Evolutionary conservation across 768 basidiomycete genomes (phyloP), one percentile per base, ranked within the genome.

Genomic region (Tylopilus balloui): DNA sequence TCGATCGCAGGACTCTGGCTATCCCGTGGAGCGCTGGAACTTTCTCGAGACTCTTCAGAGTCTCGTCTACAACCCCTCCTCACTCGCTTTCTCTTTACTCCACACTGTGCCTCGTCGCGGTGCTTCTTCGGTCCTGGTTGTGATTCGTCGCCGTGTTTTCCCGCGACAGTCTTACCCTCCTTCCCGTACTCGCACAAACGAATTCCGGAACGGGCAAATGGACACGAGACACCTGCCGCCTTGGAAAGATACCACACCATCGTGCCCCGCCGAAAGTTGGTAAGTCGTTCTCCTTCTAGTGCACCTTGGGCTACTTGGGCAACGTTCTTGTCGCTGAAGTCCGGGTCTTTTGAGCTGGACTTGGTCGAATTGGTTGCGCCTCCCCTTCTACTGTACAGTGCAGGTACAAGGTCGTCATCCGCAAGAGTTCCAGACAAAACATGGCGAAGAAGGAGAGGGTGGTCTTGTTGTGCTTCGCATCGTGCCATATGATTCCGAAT

Each of bases 161-260:
- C 54, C 35, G 42, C 29, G 31, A 19, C 59, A 59, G 52, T 45
- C 57, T 68, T 78, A 28, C 77, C 76, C 49, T 73, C 71, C 61
- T 81, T 78, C 17, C 71, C 72, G 62, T 86, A 86, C 38, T 88
- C 80, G 62, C 78, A 84, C 3, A 87, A 75, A 31, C 80, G 74
- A 42, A 90, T 84, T n/a, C 86, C 85, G 1, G 78, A 83, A 50
- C 80, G 74, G 6, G 83, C 71, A 63, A 90, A 90, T 5, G 87
- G 87, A 66, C 87, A 89, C 0, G 83, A 80, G 6, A 81, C 77
- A 42, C 88, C 88, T 9, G 86, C 80, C 15, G 84, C 84, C 56
- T 80, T 78, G 62, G 81, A 82, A 50, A 90, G 74, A 65, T 88
- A 90, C 86, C 86, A 90, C 14, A 90, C 86, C 60, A 80, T 79